Percentiles rank a stretch among this genome's conserved stretches.
phyloP scores from a whole-genome alignment of 1,139 yeast genomes.

The Pichia sp. region DNA sequence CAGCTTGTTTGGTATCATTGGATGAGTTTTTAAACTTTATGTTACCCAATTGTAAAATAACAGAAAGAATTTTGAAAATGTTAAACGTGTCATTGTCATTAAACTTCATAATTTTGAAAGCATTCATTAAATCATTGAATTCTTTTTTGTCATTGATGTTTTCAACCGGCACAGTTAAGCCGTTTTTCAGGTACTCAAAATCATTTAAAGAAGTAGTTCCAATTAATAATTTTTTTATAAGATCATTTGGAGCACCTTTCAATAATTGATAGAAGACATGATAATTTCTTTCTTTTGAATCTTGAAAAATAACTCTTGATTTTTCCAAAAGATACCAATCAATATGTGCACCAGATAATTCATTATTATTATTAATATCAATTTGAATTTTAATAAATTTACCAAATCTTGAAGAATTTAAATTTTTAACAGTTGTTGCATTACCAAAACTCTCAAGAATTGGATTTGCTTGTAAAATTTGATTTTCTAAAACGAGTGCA shows the following conservation, averaged over 20 bases:
- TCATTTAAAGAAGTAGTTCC: conserved; percentile 35
- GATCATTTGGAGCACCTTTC: conserved; percentile 51
- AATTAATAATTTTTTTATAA: conserved; percentile 45
- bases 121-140: conserved; percentile 51
- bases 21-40: conserved; percentile 53
- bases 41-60: conserved; percentile 81
- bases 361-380: conserved; percentile 50
- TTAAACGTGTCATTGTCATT: conserved; percentile 46
- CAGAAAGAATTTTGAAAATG: conserved; percentile 63
- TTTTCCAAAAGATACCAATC: conserved; percentile 94
- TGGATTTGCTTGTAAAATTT: conserved; percentile 90
- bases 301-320: conserved; percentile 84
- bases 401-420: conserved; percentile 95
- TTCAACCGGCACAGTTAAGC: conserved; percentile 45
- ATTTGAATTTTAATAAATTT: conserved; percentile 81
- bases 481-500: conserved; percentile 56
- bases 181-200: conserved; percentile 54
- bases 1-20: conserved; percentile 75
- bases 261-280: conserved; percentile 88
- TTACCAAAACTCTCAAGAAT: conserved; percentile 95
- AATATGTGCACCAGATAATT: conserved; percentile 81
- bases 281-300: conserved; percentile 74
- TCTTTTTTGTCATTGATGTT: conserved; percentile 74
- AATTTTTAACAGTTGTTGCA: conserved; percentile 90
- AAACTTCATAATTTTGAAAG: conserved; percentile 74